Base-by-base conservation (phyloP, 1,284 basidiomycete genomes). In the Heterobasidion parviporum region DNA sequence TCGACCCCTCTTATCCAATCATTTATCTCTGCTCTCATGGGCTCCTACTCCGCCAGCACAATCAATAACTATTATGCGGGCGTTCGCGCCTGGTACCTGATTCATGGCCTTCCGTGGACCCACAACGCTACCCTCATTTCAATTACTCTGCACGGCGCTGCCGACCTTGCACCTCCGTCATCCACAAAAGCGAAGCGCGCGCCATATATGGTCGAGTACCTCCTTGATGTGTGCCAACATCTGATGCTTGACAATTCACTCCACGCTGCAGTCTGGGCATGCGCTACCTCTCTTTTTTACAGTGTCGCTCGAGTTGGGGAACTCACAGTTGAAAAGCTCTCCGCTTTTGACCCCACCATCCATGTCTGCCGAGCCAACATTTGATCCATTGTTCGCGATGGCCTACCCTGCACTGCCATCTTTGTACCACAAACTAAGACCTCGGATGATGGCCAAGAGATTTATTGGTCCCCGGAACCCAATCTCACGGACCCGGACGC, bases 81-180 rank as follows among this genome's bases (percentile, higher is more conserved):
- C 0, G 48, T 68, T 0, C 47, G 57, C 1, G 66, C 66, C 0
- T 68, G 67, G 66, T 66, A 68, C 55, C 53, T 63, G 14, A 16
- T 67, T 0, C 65, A 67, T 47, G 54, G 60, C 2, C 14, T 60
- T 1, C 18, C 46, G 1, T 68, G 65, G 65, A 8, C 20, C 7
- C 8, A 8, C 7, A 20, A 47, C 16, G 20, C 14, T n/a, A 47
- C 8, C 14, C 8, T 8, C 15, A 35, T 36, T 15, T 43, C 16
- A 43, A 46, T 52, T 46, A 35, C 52, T n/a, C 45, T 47, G 45
- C 8, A 16, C 8, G 8, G 8, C 7, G 45, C 45, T 8, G 45
- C 14, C 7, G 15, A 8, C 8, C 20, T 47, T 8, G 16, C 20
- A 9, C 45, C 45, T 15, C 15, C 14, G 16, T 9, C 9, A 8